Evolutionary conservation across 2,329 filamentous ascomycete species (phyloP).

Genomic region (Arthrinium phaeospermum): DNA sequence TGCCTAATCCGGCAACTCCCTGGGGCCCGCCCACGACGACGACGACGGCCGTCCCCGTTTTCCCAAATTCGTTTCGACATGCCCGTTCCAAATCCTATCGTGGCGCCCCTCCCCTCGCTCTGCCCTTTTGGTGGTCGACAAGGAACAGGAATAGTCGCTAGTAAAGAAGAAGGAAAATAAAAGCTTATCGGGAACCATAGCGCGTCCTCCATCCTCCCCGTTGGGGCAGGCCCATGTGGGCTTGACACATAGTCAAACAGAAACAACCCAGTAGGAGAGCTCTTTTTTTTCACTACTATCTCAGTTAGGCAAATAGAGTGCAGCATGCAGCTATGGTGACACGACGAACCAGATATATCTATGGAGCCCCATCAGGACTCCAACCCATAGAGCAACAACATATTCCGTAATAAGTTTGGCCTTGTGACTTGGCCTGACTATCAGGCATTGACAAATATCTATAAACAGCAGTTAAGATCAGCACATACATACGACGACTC

Average conservation of each 20-base stretch:
- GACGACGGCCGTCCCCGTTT: background rate
- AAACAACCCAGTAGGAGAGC: background rate
- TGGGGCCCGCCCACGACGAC: background rate
- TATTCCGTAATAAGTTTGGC: background rate
- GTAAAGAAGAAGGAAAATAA: background rate
- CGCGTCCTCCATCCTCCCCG: background rate
- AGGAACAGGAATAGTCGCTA: background rate
- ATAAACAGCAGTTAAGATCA: background rate
- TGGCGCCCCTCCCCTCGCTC: background rate
- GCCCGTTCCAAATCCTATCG: background rate
- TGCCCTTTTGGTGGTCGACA: background rate
- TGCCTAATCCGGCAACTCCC: constrained; percentile 19
- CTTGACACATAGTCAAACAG: constrained; percentile 1
- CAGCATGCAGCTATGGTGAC: background rate
- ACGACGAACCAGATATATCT: constrained; percentile 4
- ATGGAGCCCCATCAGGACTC: background rate
- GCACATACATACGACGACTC: background rate
- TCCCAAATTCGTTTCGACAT: background rate
- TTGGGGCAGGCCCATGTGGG: background rate
- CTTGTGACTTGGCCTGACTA: background rate
- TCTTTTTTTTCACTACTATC: background rate
- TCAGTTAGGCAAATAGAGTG: constrained; percentile 11
- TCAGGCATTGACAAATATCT: background rate
- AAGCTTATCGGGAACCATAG: background rate
- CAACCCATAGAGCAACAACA: background rate